These are phyloP conservation scores for Conringia planisiliqua DNA, from an alignment of 345 rosid genomes.

Conservation along the genomic window DNA sequence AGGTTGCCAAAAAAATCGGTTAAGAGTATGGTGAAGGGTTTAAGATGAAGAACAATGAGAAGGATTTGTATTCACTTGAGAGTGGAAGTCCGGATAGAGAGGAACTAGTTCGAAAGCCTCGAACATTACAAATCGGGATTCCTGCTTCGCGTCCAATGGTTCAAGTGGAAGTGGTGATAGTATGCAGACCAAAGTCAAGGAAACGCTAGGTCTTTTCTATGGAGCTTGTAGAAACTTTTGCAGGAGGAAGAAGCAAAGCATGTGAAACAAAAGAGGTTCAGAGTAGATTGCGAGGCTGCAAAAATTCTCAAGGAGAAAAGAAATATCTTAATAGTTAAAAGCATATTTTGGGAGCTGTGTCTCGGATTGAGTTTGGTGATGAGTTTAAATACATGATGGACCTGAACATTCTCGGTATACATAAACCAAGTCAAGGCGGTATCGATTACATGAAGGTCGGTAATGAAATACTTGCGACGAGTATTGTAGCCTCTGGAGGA, in stretches of 20 bases:
- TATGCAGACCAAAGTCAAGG: constrained; percentile 66
- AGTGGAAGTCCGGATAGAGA: constrained; percentile 23
- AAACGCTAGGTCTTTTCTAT: constrained; percentile 70
- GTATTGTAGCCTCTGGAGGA: constrained; percentile 81
- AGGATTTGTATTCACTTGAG: constrained; percentile 34
- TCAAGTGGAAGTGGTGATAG: constrained; percentile 17
- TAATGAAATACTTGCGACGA: constrained; percentile 43
- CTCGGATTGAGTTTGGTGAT: constrained; percentile 92
- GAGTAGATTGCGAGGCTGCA: constrained; percentile 63
- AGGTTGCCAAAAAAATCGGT: constrained; percentile 10
- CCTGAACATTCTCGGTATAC: constrained; percentile 74
- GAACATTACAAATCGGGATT: constrained; percentile 35
- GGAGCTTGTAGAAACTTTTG: constrained; percentile 56
- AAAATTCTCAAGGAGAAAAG: constrained; percentile 51
- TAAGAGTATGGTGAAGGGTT: constrained; percentile 27
- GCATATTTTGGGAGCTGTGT: constrained; percentile 63
- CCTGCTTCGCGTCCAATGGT: constrained; percentile 45
- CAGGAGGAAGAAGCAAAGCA: constrained; percentile 70
- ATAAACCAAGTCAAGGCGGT: constrained; percentile 67
- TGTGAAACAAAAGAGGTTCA: constrained; percentile 16
- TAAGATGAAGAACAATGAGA: constrained; percentile 1
- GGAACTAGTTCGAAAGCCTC: constrained; percentile 31
- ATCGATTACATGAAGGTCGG: constrained; percentile 64
- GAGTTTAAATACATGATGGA: constrained; percentile 79
- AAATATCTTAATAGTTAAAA: constrained; percentile 40